Base-by-base conservation (phyloP, 148 eudicot genomes). In the Arctostaphylos glauca region DNA sequence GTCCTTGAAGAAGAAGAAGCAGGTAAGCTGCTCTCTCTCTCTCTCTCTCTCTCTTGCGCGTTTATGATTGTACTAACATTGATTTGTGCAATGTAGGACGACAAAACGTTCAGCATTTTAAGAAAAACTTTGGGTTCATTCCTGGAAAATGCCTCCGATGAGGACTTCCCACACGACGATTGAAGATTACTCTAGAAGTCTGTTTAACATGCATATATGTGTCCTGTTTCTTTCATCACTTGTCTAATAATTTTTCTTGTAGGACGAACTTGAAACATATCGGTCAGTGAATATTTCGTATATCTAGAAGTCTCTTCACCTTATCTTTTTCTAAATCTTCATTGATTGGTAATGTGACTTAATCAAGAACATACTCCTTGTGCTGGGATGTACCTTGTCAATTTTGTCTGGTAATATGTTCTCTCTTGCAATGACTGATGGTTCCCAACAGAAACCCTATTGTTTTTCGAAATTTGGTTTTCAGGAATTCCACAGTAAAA, bases 41-140 rank as follows among this genome's bases (percentile, higher is more conserved):
- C 49, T 83, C 46, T 72, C 19, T n/a, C 52, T 31, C 9, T 52
- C 46, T 19, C 46, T 55, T 49, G 49, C 58, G 23, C 73, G 9
- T 18, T 78, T 43, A 0, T 19, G n/a, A 58, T 18, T 60, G 5
- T 58, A 78, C 14, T 73, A 47, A 46, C 44, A 74, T 9, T 2
- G 60, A 18, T 77, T 83, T 83, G 46, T 52, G 77, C 48, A 58
- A 47, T 10, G 41, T 89, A 95, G 98, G 97, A 90, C 83, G 95
- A 92, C 86, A 93, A 84, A 84, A 91, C 98, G 47, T 95, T 95
- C 88, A 95, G 90, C 91, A 83, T 95, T 44, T 87, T 95, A 84
- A 89, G 92, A 68, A 95, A 91, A 83, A 91, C 93, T 47, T 83
- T 95, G 52, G 98, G 97, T 70, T 90, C 97, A 21, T 91, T 95